Evolutionary conservation across 257 asterid species (phyloP).

Genomic region (Nyctanthes arbortristis): DNA sequence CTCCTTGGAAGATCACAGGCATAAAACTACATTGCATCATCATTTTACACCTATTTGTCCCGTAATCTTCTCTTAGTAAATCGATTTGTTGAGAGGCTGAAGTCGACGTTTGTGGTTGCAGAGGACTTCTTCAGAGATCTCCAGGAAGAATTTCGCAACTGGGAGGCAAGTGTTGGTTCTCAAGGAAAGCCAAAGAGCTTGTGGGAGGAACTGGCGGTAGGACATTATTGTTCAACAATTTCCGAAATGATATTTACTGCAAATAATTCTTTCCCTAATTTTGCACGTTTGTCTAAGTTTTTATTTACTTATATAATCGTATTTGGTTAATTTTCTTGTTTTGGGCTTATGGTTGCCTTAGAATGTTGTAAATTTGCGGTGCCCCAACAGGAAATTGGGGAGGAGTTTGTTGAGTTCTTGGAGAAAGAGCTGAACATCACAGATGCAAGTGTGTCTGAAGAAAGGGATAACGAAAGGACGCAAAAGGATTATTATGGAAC

Average conservation of each 20-base stretch:
- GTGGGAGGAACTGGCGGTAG: slow-evolving; percentile 92
- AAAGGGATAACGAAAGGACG: slow-evolving; percentile 25
- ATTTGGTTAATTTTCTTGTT: background rate
- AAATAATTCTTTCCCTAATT: background rate
- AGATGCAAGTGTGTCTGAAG: slow-evolving; percentile 43
- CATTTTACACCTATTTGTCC: slow-evolving; percentile 11
- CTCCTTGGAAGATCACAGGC: slow-evolving; percentile 35
- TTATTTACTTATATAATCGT: background rate
- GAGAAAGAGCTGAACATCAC: slow-evolving; percentile 80
- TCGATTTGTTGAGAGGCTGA: slow-evolving; percentile 27
- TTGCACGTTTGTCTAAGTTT: background rate
- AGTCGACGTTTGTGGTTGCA: slow-evolving; percentile 33
- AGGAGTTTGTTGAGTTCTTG: slow-evolving; percentile 90
- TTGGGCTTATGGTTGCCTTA: background rate
- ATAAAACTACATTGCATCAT: slow-evolving; percentile 31
- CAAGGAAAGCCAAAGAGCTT: slow-evolving; percentile 86
- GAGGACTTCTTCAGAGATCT: slow-evolving; percentile 93
- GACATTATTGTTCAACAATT: slow-evolving; percentile 23
- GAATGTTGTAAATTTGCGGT: slow-evolving; percentile 5
- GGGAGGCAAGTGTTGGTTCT: slow-evolving; percentile 72
- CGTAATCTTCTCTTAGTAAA: slow-evolving; percentile 9
- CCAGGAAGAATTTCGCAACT: slow-evolving; percentile 85
- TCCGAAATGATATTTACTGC: slow-evolving; percentile 12
- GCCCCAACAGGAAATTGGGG: slow-evolving; percentile 77
- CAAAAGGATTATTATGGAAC: slow-evolving; percentile 32